A percentile compares a stretch with the other conserved stretches of the same genome.
phyloP scores from a whole-genome alignment of 129 eudicot species.

The Sambucus nigra region DNA sequence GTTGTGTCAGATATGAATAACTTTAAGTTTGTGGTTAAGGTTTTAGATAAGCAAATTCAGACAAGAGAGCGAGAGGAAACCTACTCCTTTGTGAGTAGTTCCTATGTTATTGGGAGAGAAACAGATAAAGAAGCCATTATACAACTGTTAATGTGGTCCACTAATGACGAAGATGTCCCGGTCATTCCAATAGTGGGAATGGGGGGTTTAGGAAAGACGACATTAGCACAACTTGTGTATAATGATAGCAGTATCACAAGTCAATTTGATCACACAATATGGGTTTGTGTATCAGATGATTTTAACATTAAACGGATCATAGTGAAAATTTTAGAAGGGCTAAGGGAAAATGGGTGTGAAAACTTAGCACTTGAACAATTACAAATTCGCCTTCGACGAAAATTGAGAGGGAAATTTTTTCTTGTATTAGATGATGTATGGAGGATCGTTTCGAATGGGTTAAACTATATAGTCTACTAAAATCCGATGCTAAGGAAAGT shows the following conservation, averaged over 20 bases:
- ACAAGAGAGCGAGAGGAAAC: neutral
- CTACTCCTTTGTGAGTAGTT: neutral
- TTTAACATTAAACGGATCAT: neutral
- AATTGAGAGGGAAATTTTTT: neutral
- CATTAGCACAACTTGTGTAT: constrained; percentile 11
- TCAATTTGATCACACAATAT: neutral
- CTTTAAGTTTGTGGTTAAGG: neutral
- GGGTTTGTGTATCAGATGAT: constrained; percentile 12
- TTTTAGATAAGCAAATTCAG: neutral
- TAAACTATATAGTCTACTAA: neutral
- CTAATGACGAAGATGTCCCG: neutral
- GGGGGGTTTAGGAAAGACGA: constrained; percentile 23
- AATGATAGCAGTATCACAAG: constrained; percentile 5
- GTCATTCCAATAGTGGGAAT: constrained; percentile 19
- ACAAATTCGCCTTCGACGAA: neutral
- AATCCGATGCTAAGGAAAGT: neutral
- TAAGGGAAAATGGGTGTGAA: neutral
- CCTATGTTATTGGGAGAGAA: neutral
- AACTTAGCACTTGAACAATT: neutral
- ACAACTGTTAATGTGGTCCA: neutral
- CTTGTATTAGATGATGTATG: constrained; percentile 14
- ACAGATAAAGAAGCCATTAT: neutral
- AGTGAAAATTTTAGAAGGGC: neutral
- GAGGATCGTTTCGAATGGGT: neutral
- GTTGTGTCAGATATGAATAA: neutral